Percentiles rank a stretch among this genome's conserved stretches.
Evolutionary conservation across 192 early-diverging fungal genomes (phyloP).

Genomic region (Gigaspora rosea): DNA sequence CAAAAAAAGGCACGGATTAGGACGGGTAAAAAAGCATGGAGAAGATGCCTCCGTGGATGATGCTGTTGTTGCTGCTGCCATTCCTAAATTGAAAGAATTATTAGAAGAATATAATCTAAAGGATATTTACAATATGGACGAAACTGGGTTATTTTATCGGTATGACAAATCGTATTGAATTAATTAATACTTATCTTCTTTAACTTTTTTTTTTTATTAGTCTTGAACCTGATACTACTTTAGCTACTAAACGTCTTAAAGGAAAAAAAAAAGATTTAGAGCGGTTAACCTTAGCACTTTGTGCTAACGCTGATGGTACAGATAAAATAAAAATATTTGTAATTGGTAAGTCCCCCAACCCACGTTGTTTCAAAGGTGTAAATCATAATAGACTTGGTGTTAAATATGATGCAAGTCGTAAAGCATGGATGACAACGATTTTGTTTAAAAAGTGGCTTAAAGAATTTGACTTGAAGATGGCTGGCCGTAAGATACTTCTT

Average conservation of each 20-base stretch:
- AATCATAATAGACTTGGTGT: too few species aligned
- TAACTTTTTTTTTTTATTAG: too few species aligned
- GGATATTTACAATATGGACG: constrained; percentile 1
- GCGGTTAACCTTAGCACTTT: too few species aligned
- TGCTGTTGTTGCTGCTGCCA: not conserved
- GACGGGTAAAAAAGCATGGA: not conserved
- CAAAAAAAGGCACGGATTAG: not conserved
- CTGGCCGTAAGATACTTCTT: not conserved
- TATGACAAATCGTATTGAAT: too few species aligned
- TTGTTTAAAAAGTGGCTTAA: not conserved
- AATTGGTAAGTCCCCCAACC: too few species aligned
- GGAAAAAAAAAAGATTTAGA: too few species aligned
- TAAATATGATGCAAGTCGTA: not conserved
- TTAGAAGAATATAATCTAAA: not conserved
- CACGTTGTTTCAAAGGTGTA: too few species aligned
- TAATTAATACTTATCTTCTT: too few species aligned
- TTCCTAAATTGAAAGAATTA: not conserved
- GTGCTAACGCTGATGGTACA: too few species aligned
- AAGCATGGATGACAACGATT: not conserved
- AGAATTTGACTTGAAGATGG: not conserved
- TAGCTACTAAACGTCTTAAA: too few species aligned
- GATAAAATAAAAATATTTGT: too few species aligned
- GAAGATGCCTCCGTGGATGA: not conserved
- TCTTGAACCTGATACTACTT: too few species aligned
- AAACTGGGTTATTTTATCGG: constrained; percentile 3